Evolutionary conservation across 2,329 filamentous ascomycete species (phyloP).

Genomic region (Colletotrichum godetiae): DNA sequence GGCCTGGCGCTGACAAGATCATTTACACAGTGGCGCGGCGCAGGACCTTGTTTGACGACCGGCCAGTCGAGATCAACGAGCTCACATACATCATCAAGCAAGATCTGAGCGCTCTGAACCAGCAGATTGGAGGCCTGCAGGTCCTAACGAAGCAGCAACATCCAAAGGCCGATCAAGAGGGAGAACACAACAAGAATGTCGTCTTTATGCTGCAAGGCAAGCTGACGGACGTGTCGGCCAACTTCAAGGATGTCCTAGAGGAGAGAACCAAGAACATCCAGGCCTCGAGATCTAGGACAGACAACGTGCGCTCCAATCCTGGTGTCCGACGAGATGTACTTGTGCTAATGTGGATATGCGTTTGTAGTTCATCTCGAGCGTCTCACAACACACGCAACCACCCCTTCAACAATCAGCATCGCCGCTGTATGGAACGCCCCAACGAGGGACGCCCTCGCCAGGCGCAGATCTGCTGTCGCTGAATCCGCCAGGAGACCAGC

Average conservation of each 20-base stretch:
- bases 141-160: constrained; percentile 81
- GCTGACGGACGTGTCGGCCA: constrained; percentile 87
- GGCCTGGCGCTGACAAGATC: constrained; percentile 9
- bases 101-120: constrained; percentile 85
- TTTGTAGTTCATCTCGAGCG: constrained; percentile 81
- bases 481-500: constrained; percentile 87
- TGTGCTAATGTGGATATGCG: background rate
- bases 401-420: constrained; percentile 81
- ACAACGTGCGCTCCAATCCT: constrained; percentile 65
- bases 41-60: constrained; percentile 97
- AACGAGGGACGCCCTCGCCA: constrained; percentile 73
- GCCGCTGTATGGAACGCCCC: constrained; percentile 86
- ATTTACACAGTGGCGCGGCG: constrained; percentile 81
- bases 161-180: constrained; percentile 80
- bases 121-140: constrained; percentile 88
- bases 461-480: constrained; percentile 83
- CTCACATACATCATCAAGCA: constrained; percentile 97
- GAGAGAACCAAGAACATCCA: constrained; percentile 98
- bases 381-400: constrained; percentile 79
- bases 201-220: constrained; percentile 92
- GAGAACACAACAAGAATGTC: constrained; percentile 98
- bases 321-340: no score
- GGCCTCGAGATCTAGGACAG: constrained; percentile 88
- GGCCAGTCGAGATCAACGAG: constrained; percentile 93
- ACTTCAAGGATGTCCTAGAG: constrained; percentile 97